These are phyloP conservation scores for Nitzschia sp. DNA, from an alignment of 108 stramenopile genomes.

Conservation along the genomic window DNA sequence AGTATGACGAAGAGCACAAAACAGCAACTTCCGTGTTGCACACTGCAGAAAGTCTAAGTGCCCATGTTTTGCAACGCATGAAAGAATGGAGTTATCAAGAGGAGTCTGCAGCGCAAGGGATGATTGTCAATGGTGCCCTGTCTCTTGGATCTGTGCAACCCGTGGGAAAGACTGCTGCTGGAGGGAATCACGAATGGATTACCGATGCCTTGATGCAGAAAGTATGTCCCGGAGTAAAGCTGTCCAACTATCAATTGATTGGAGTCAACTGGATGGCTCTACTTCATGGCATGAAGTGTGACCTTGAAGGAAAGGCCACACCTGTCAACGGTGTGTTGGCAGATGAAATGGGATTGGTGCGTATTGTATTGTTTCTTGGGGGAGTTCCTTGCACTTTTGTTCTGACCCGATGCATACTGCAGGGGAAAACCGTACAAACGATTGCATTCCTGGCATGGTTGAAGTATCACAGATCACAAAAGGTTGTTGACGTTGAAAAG, in stretches of 20 bases:
- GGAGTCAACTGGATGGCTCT: conserved; percentile 88
- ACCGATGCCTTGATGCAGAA: conserved; percentile 54
- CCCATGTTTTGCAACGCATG: conserved; percentile 63
- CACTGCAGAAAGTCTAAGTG: conserved; percentile 68
- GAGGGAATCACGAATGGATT: conserved; percentile 55
- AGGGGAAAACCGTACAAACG: conserved; percentile 93
- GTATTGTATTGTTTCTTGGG: neutral
- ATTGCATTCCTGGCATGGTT: conserved; percentile 91
- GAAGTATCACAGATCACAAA: conserved; percentile 38
- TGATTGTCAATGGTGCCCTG: conserved; percentile 66
- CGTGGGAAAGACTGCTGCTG: conserved; percentile 1
- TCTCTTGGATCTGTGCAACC: conserved; percentile 29
- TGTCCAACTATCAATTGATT: conserved; percentile 80
- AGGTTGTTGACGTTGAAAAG: conserved; percentile 18
- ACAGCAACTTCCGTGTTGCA: conserved; percentile 60
- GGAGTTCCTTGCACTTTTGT: neutral
- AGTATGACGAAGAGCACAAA: conserved; percentile 57
- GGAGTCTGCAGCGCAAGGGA: conserved; percentile 32
- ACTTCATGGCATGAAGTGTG: conserved; percentile 67
- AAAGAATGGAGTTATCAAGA: conserved; percentile 43
- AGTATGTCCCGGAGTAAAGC: conserved; percentile 57
- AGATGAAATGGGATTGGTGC: conserved; percentile 93
- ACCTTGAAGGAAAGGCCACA: conserved; percentile 33
- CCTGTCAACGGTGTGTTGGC: conserved; percentile 96
- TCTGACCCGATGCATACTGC: neutral